A percentile compares a stretch with the other conserved stretches of the same genome.
These are phyloP conservation scores for Suhomyces yuchorum DNA, from an alignment of 1,139 yeast genomes.

Conservation along the genomic window DNA sequence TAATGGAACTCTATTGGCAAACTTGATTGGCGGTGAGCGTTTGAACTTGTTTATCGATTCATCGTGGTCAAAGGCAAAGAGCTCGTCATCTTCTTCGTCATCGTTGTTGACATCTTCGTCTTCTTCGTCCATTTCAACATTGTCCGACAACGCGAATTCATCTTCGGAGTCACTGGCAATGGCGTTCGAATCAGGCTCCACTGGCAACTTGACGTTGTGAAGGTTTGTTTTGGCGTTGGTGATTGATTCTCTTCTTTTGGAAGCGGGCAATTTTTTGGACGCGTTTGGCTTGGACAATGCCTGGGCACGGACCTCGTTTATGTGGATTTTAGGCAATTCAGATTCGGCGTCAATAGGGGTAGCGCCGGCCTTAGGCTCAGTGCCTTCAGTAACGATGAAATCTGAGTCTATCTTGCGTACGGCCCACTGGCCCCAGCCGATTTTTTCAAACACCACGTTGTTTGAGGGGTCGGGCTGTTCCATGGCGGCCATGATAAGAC, in stretches of 20 bases:
- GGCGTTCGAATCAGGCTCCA: constrained; percentile 31
- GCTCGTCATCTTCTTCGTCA: constrained; percentile 33
- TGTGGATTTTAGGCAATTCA: constrained; percentile 24
- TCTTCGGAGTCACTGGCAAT: constrained; percentile 50
- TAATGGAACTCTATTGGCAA: constrained; percentile 49
- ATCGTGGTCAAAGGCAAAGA: constrained; percentile 52
- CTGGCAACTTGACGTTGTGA: constrained; percentile 51
- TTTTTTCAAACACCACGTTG: constrained; percentile 78
- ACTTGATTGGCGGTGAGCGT: constrained; percentile 42
- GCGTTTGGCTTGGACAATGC: constrained; percentile 46
- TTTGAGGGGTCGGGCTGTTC: constrained; percentile 63
- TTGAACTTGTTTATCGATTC: constrained; percentile 22
- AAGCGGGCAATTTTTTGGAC: constrained; percentile 38
- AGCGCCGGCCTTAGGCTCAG: constrained; percentile 29
- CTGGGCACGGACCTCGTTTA: constrained; percentile 41
- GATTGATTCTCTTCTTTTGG: constrained; percentile 54
- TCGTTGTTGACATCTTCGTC: constrained; percentile 28
- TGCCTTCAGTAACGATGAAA: constrained; percentile 50
- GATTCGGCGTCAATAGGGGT: constrained; percentile 3
- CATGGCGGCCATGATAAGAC: constrained; percentile 86
- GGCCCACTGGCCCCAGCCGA: constrained; percentile 99
- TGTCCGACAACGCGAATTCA: constrained; percentile 23
- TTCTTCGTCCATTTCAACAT: constrained; percentile 19
- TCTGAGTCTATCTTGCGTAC: constrained; percentile 60
- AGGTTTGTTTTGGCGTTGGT: constrained; percentile 49